These are phyloP conservation scores for Colletotrichum sp. DNA, from an alignment of 2,329 filamentous ascomycete species.

Conservation along the genomic window DNA sequence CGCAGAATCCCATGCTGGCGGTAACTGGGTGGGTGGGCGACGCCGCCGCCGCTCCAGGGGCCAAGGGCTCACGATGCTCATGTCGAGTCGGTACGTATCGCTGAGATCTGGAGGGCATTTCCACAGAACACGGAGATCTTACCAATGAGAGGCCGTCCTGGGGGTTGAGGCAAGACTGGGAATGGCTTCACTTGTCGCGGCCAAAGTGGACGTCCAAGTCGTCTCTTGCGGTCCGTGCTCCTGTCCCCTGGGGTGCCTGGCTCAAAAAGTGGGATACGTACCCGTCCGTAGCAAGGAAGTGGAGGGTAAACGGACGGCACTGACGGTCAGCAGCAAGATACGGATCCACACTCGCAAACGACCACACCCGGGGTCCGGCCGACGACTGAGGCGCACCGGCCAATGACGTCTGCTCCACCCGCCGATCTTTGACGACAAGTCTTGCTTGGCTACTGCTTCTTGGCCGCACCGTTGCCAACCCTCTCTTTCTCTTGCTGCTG, in stretches of 20 bases:
- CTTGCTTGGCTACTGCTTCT: conserved; percentile 9
- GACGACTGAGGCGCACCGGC: conserved; percentile 15
- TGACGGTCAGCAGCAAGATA: neutral
- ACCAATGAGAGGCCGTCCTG: conserved; percentile 1
- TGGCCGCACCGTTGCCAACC: conserved; percentile 10
- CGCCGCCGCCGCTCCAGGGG: neutral
- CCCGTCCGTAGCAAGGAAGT: neutral
- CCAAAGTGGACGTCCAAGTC: neutral
- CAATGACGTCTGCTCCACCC: conserved; percentile 19
- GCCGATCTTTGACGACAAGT: conserved; percentile 22
- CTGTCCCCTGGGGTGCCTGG: neutral
- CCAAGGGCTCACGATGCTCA: neutral
- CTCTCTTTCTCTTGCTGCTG: neutral
- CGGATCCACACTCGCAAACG: neutral
- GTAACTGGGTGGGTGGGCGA: neutral
- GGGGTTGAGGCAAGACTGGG: neutral
- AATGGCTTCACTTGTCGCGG: conserved; percentile 8
- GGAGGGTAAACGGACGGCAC: neutral
- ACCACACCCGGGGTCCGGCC: conserved; percentile 16
- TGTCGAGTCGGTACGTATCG: neutral
- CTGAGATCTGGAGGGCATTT: neutral
- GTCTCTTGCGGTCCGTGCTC: neutral
- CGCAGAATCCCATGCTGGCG: conserved; percentile 14
- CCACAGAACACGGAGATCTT: neutral
- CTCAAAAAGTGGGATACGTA: neutral